Conservation (phyloP, 305 asterid genomes). For the Fraxinus sp. region DNA sequence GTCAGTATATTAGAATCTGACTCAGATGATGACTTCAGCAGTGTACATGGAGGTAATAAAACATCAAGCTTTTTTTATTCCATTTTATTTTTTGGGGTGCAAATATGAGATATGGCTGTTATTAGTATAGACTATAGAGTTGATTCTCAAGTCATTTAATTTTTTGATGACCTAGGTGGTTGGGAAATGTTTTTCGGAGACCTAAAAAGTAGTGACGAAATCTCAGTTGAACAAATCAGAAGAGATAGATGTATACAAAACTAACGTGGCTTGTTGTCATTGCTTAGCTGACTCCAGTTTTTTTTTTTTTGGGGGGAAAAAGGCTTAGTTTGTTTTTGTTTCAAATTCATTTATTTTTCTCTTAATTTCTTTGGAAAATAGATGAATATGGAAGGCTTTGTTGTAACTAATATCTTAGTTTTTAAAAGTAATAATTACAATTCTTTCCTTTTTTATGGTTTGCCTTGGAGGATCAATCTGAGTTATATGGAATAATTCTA, state of each 20-base stretch:
- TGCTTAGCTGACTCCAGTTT: neutral
- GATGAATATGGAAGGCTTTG: neutral
- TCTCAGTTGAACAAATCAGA: neutral
- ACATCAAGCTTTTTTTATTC: neutral
- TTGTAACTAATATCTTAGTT: neutral
- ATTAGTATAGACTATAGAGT: neutral
- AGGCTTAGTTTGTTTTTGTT: neutral
- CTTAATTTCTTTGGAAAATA: neutral
- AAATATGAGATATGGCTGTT: neutral
- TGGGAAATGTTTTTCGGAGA: neutral
- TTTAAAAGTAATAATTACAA: neutral
- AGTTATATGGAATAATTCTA: neutral
- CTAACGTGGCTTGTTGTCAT: neutral
- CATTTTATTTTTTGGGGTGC: neutral
- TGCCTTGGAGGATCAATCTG: neutral
- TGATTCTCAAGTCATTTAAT: neutral
- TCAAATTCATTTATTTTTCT: neutral
- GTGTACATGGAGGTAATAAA: slow-evolving; percentile 87
- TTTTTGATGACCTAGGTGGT: neutral
- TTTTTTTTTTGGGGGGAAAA: neutral
- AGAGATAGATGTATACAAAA: neutral
- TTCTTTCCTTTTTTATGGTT: neutral
- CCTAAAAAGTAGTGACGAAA: neutral
- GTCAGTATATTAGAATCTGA: slow-evolving; percentile 84
- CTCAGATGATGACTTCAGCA: slow-evolving; percentile 85